phyloP scores from a whole-genome alignment of 75 land plant genomes.

The Pinus taeda region DNA sequence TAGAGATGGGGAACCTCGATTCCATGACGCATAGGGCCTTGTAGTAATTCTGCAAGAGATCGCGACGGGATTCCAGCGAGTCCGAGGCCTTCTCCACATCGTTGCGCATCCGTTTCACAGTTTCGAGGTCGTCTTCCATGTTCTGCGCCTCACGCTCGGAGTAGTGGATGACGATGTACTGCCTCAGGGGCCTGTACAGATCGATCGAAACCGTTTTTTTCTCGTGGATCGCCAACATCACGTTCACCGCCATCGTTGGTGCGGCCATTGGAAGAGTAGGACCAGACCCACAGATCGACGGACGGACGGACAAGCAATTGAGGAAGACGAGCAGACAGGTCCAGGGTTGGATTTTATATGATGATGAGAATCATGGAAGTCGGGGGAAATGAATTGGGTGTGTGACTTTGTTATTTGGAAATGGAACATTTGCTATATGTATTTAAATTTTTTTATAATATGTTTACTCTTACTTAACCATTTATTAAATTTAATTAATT shows the following conservation, averaged over 20 bases:
- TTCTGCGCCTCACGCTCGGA: constrained; percentile 79
- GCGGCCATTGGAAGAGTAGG: constrained; percentile 23
- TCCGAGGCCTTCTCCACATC: constrained; percentile 60
- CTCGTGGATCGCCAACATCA: constrained; percentile 94
- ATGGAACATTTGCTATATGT: no score
- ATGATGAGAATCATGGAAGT: no score
- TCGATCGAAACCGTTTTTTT: constrained; percentile 82
- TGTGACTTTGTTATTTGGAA: no score
- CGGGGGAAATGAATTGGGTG: no score
- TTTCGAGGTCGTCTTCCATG: constrained; percentile 75
- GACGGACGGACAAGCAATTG: no score
- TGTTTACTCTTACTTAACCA: no score
- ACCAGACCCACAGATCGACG: no score
- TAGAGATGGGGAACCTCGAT: constrained; percentile 88
- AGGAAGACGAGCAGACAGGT: no score
- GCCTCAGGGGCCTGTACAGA: constrained; percentile 71
- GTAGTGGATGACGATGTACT: constrained; percentile 66
- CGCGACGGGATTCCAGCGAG: constrained; percentile 70
- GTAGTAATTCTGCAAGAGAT: constrained; percentile 69
- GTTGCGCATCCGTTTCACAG: constrained; percentile 52
- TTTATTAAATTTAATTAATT: no score
- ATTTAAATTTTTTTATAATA: no score
- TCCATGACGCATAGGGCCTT: constrained; percentile 76
- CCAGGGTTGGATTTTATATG: no score
- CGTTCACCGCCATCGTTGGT: constrained; percentile 31